Evolutionary conservation across 2,329 filamentous ascomycete genomes (phyloP).

Genomic region (Hirsutella rhossiliensis): DNA sequence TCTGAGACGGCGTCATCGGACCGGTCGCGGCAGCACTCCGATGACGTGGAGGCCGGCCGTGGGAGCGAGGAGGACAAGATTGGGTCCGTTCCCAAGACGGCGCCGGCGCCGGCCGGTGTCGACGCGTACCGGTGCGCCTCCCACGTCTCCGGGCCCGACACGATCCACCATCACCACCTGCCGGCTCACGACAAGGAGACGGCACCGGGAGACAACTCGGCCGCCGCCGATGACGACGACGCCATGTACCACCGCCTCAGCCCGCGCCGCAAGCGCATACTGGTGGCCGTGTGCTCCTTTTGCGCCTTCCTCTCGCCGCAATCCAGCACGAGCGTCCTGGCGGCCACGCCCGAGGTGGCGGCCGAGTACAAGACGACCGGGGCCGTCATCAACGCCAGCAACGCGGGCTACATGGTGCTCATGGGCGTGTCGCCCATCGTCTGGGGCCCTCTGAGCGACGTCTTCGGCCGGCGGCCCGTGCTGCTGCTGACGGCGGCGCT

Average conservation of each 20-base stretch:
- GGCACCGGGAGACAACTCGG: background rate
- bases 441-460: slow-evolving; percentile 60
- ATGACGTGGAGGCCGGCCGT: too few species aligned
- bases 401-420: slow-evolving; percentile 62
- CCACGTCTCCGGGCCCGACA: background rate
- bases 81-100: too few species aligned
- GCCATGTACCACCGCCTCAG: slow-evolving; percentile 55
- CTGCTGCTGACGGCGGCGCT: slow-evolving; percentile 45
- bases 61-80: too few species aligned
- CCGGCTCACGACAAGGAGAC: background rate
- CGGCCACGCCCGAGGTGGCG: slow-evolving; percentile 65
- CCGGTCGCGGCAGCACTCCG: too few species aligned
- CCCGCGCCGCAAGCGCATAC: slow-evolving; percentile 47
- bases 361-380: slow-evolving; percentile 51
- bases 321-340: slow-evolving; percentile 60
- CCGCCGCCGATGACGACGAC: slow-evolving; percentile 24
- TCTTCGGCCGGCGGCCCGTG: slow-evolving; percentile 47
- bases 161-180: background rate
- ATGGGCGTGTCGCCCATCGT: slow-evolving; percentile 62
- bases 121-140: too few species aligned
- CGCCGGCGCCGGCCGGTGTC: too few species aligned
- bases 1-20: too few species aligned
- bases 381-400: slow-evolving; percentile 59
- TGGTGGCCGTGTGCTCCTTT: slow-evolving; percentile 58
- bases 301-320: slow-evolving; percentile 68